Percentiles rank a stretch among this genome's conserved stretches.
Conservation (phyloP, 768 basidiomycete species). For the Hortiboletus campestris region DNA sequence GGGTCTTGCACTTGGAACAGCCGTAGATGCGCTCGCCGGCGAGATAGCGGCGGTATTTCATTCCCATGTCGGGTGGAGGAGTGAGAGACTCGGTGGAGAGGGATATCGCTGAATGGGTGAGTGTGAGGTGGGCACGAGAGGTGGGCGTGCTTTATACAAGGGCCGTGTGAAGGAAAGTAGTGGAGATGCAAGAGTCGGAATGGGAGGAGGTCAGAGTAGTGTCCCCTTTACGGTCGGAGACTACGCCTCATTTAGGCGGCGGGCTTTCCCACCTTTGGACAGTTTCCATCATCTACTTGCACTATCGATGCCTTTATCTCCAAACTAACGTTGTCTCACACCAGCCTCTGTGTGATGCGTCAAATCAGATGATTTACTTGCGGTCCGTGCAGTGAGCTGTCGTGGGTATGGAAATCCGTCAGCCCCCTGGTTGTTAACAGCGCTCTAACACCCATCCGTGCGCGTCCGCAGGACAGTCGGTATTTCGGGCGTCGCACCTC, state of each 20-base stretch:
- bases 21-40: slow-evolving; percentile 84
- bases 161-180: slow-evolving; percentile 29
- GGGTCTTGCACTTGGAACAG: slow-evolving; percentile 82
- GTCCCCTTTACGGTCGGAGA: slow-evolving; percentile 25
- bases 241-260: slow-evolving; percentile 23
- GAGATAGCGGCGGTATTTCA: slow-evolving; percentile 87
- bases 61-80: slow-evolving; percentile 59
- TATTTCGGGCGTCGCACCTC: neutral
- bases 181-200: slow-evolving; percentile 10
- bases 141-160: slow-evolving; percentile 25
- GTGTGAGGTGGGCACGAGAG: neutral
- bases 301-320: slow-evolving; percentile 5
- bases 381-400: too few species aligned
- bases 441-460: slow-evolving; percentile 31
- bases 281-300: neutral
- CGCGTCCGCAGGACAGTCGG: neutral
- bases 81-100: neutral
- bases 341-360: neutral
- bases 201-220: slow-evolving; percentile 4
- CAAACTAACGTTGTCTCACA: neutral
- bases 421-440: neutral
- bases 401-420: neutral
- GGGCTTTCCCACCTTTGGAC: slow-evolving; percentile 26
- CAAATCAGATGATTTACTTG: neutral
- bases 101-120: slow-evolving; percentile 1